These are phyloP conservation scores for Lizonia empirigonia DNA, from an alignment of 2,329 filamentous ascomycete species.

Conservation along the genomic window DNA sequence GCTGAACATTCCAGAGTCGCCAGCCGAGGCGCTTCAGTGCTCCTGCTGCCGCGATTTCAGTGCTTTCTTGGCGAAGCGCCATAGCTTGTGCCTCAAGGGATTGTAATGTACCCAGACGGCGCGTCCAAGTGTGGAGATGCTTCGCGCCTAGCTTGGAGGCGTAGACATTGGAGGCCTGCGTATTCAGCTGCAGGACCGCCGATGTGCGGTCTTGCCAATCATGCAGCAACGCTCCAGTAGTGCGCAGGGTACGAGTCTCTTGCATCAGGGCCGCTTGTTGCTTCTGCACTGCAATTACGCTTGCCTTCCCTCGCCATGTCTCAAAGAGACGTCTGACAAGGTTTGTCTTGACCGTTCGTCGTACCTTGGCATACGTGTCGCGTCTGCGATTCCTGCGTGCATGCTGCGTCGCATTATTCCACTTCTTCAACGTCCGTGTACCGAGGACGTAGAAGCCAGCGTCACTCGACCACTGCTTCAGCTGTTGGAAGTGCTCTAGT, in stretches of 20 bases:
- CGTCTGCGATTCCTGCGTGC: conserved; percentile 59
- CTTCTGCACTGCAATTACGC: conserved; percentile 22
- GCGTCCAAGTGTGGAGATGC: conserved; percentile 37
- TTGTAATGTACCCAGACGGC: conserved; percentile 33
- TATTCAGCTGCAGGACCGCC: conserved; percentile 22
- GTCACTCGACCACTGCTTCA: conserved; percentile 61
- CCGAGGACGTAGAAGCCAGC: conserved; percentile 63
- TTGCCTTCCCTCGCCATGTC: conserved; percentile 44
- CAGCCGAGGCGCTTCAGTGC: conserved; percentile 63
- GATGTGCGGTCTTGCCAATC: conserved; percentile 52
- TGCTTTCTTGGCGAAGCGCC: conserved; percentile 53
- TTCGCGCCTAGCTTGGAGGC: conserved; percentile 36
- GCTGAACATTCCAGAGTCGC: conserved; percentile 60
- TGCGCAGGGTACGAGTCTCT: conserved; percentile 27
- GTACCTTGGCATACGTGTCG: conserved; percentile 60
- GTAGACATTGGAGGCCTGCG: conserved; percentile 34
- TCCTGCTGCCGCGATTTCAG: conserved; percentile 54
- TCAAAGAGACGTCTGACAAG: conserved; percentile 53
- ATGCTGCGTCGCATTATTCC: conserved; percentile 57
- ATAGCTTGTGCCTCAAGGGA: conserved; percentile 52
- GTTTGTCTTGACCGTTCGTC: conserved; percentile 60
- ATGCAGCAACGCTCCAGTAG: conserved; percentile 45
- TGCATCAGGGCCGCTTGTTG: conserved; percentile 42
- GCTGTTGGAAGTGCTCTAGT: conserved; percentile 51
- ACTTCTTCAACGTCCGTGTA: conserved; percentile 56